These are phyloP conservation scores for Aspergillus quadricinctus DNA, from an alignment of 2,329 filamentous ascomycete species.

Conservation along the genomic window DNA sequence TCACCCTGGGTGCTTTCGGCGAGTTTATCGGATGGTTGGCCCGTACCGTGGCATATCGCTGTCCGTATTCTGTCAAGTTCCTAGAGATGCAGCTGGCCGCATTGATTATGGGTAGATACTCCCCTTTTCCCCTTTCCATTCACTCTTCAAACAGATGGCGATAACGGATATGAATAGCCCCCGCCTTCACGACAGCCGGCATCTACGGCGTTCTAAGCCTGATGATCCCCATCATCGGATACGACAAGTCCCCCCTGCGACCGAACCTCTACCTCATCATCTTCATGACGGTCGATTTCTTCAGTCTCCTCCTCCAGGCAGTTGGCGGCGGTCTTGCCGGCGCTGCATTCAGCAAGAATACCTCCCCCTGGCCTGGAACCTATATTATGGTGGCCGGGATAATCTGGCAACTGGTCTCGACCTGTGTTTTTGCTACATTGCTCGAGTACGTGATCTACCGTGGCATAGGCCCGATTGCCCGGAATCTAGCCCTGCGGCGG, in stretches of 20 bases:
- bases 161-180: conserved; percentile 1
- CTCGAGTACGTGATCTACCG: not conserved
- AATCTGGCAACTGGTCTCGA: conserved; percentile 48
- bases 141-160: no score
- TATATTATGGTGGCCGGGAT: conserved; percentile 46
- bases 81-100: conserved; percentile 18
- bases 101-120: conserved; percentile 13
- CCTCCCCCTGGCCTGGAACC: conserved; percentile 25
- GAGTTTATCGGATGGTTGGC: conserved; percentile 4
- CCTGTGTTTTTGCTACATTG: conserved; percentile 18
- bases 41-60: not conserved
- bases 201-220: conserved; percentile 40
- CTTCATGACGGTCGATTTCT: conserved; percentile 44
- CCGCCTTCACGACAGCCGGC: conserved; percentile 23
- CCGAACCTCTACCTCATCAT: conserved; percentile 35
- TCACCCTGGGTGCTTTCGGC: conserved; percentile 1
- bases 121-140: no score
- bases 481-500: conserved; percentile 32
- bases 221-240: conserved; percentile 28
- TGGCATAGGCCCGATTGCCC: conserved; percentile 32
- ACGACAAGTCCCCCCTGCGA: conserved; percentile 27
- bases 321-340: conserved; percentile 45
- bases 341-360: conserved; percentile 17
- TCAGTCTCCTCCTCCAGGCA: conserved; percentile 45
- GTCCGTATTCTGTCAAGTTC: conserved; percentile 1